phyloP scores from a whole-genome alignment of 2,329 filamentous ascomycete species.

The Bretziella fagacearum region DNA sequence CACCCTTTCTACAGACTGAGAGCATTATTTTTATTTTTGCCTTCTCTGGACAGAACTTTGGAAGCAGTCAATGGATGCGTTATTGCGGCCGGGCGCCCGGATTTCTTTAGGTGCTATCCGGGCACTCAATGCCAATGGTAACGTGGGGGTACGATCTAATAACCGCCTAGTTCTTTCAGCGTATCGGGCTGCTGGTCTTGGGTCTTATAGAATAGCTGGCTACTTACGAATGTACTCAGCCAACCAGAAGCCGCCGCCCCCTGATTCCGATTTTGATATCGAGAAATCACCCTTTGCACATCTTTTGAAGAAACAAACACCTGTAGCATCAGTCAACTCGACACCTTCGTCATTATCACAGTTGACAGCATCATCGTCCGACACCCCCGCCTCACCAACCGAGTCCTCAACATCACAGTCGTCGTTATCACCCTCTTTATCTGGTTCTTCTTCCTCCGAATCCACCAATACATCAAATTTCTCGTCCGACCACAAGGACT shows the following conservation, averaged over 20 bases:
- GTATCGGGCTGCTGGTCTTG: neutral
- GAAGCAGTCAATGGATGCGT: slow-evolving; percentile 8
- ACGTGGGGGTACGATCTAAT: neutral
- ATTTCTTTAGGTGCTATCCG: slow-evolving; percentile 9
- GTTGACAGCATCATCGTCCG: neutral
- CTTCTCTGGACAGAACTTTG: neutral
- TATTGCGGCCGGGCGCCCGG: slow-evolving; percentile 12
- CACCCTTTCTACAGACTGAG: neutral
- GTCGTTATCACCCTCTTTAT: slow-evolving; percentile 9
- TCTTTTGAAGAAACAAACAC: slow-evolving; percentile 8
- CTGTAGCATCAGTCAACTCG: neutral
- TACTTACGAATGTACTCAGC: slow-evolving; percentile 7
- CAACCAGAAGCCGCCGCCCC: slow-evolving; percentile 6
- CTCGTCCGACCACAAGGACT: neutral
- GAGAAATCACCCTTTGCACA: slow-evolving; percentile 14
- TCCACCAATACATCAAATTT: neutral
- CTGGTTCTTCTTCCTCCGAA: slow-evolving; percentile 17
- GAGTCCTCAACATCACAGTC: neutral
- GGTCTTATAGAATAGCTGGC: neutral
- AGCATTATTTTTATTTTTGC: neutral
- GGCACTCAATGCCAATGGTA: slow-evolving; percentile 7
- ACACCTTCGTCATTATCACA: slow-evolving; percentile 7
- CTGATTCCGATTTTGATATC: slow-evolving; percentile 4
- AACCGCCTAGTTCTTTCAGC: neutral
- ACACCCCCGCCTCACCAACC: neutral